These are phyloP conservation scores for Malus hybrid DNA, from an alignment of 331 rosid species.

Conservation along the genomic window DNA sequence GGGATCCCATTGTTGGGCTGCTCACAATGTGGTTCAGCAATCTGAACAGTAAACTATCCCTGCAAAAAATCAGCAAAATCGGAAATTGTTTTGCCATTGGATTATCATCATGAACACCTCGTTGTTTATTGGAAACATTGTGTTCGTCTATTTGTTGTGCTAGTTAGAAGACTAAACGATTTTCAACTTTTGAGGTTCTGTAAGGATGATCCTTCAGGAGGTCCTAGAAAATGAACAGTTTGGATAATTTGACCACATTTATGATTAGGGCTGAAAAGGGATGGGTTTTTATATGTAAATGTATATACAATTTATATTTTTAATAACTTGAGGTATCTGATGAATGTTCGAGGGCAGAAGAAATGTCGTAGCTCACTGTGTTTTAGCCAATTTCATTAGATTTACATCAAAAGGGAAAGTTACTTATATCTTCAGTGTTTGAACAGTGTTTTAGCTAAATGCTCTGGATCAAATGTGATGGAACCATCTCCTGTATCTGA, in stretches of 20 bases:
- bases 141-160: neutral
- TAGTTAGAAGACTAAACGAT: neutral
- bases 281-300: neutral
- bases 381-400: conserved; percentile 3
- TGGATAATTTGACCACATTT: neutral
- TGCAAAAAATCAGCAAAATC: neutral
- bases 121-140: neutral
- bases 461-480: conserved; percentile 49
- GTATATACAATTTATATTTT: neutral
- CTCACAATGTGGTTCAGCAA: neutral
- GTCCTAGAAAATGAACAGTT: neutral
- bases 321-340: neutral
- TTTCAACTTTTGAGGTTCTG: neutral
- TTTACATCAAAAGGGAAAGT: neutral
- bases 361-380: neutral
- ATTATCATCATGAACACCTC: neutral
- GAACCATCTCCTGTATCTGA: conserved; percentile 56
- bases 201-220: neutral
- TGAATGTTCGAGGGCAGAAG: neutral
- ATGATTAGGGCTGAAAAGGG: neutral
- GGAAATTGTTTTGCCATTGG: neutral
- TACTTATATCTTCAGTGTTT: conserved; percentile 19
- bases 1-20: neutral
- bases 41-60: neutral
- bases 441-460: conserved; percentile 57